A percentile compares a stretch with the other conserved stretches of the same genome.
These are phyloP conservation scores for Dimocarpus longan DNA, from an alignment of 345 rosid species.

Conservation along the genomic window DNA sequence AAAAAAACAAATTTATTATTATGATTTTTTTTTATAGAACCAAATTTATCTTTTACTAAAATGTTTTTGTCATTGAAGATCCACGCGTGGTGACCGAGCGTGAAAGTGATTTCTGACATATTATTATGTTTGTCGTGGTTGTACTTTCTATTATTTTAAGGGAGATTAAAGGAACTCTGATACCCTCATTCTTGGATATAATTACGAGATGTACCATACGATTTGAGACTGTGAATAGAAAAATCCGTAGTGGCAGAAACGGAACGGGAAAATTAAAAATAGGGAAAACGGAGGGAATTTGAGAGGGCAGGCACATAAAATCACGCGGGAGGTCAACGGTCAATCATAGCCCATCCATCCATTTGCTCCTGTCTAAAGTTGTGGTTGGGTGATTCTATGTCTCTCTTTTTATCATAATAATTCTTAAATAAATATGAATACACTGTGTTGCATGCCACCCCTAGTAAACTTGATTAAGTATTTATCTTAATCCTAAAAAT, in stretches of 20 bases:
- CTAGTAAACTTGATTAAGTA: too few species aligned
- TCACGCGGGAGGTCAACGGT: constrained; percentile 59
- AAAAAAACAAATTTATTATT: too few species aligned
- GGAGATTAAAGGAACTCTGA: neutral
- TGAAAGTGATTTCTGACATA: constrained; percentile 18
- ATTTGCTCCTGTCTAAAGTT: constrained; percentile 18
- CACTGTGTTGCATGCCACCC: too few species aligned
- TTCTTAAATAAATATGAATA: too few species aligned
- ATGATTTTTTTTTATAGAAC: too few species aligned
- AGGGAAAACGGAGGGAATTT: constrained; percentile 24
- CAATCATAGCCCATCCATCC: constrained; percentile 22
- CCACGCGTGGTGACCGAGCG: constrained; percentile 29
- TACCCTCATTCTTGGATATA: neutral
- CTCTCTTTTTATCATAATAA: neutral
- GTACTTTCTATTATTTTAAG: constrained; percentile 44
- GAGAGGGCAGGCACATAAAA: neutral
- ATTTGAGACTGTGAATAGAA: neutral
- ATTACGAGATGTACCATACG: constrained; percentile 13
- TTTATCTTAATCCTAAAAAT: too few species aligned
- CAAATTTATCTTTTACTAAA: neutral
- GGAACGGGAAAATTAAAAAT: constrained; percentile 38
- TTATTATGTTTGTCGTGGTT: constrained; percentile 49
- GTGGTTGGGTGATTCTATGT: constrained; percentile 24
- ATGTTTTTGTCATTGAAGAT: fast-evolving
- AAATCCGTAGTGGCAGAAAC: constrained; percentile 42